Base-by-base conservation (phyloP, 1,284 basidiomycete species). In the Coniophora puteana region DNA sequence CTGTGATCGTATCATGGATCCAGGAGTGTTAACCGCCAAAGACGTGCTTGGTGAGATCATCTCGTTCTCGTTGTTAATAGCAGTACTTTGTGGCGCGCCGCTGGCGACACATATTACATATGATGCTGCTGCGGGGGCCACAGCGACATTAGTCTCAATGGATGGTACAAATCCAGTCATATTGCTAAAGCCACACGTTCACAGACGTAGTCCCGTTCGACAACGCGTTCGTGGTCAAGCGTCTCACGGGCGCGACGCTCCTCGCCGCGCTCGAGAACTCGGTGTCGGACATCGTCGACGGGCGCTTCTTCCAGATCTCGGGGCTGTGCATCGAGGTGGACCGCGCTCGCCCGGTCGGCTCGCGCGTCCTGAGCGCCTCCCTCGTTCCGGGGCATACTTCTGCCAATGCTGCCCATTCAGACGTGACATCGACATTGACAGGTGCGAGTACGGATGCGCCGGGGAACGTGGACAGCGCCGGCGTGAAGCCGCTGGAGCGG, bases 11-110 rank as follows among this genome's bases (percentile, higher is more conserved):
- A 35, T 12, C 11, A 23, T 26, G 6, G 38, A 41, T 13, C 5
- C 17, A 3, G 16, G 40, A 3, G 20, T 11, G 16, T 17, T 31
- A 12, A 38, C 28, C 7, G 23, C 45, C 1, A 45, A 52, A 28
- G 44, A 47, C 25, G 29, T 46, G 46, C 52, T 54, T 25, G 46
- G 52, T 50, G 26, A 10, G 36, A n/a, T n/a, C n/a, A n/a, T 27
- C 26, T 14, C 26, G 10, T 27, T 27, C 14, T 27, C 26, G 10
- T 10, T 10, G 26, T 14, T 27, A 27, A 27, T n/a, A n/a, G n/a
- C n/a, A n/a, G n/a, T n/a, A n/a, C n/a, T n/a, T n/a, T n/a, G n/a
- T n/a, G n/a, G n/a, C n/a, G n/a, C n/a, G n/a, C n/a, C n/a, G n/a
- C n/a, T n/a, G n/a, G n/a, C n/a, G n/a, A n/a, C n/a, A n/a, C n/a